Evolutionary conservation across 768 basidiomycete species (phyloP), one percentile per base, ranked within the genome.

Genomic region (Psilocybe azurescens): DNA sequence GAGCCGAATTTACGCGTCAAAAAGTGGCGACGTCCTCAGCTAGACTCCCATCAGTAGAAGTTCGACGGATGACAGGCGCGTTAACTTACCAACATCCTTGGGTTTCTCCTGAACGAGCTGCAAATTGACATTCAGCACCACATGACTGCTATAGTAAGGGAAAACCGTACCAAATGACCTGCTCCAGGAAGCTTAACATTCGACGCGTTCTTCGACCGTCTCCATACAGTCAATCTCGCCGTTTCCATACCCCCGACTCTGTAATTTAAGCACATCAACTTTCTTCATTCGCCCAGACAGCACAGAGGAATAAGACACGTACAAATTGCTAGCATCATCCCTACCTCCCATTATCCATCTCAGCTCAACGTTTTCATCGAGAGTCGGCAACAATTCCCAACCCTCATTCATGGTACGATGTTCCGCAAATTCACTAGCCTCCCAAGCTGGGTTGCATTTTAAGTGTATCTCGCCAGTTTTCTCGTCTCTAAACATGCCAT

Each of bases 51-150:
- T 58, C 32, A 53, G 41, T 24, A 47, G 20, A n/a, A 5, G 24
- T 10, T 7, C 28, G 16, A 14, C 13, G 44, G 32, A 29, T 11
- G 10, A 38, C 30, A 28, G 29, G 47, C 46, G 2, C 52, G 28
- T n/a, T 13, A 41, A 47, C 70, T 53, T 24, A 72, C 71, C 71
- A 36, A 67, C 58, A 62, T 69, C 68, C 32, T 47, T 58, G 11
- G 72, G 70, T 58, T 68, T 70, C 53, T 73, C 72, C 60, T 73
- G 70, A 28, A 71, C 68, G 38, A 70, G 58, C 71, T 72, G 8
- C 9, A 32, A 61, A 58, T 39, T 7, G n/a, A 20, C 16, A 4
- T 11, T 38, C 8, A 38, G 16, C 18, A 36, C 8, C 50, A 44
- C 10, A 18, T 9, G 4, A 53, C 30, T n/a, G n/a, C 8, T 30